phyloP scores from a whole-genome alignment of 495 filamentous ascomycete genomes.

The Xylaria nigripes region DNA sequence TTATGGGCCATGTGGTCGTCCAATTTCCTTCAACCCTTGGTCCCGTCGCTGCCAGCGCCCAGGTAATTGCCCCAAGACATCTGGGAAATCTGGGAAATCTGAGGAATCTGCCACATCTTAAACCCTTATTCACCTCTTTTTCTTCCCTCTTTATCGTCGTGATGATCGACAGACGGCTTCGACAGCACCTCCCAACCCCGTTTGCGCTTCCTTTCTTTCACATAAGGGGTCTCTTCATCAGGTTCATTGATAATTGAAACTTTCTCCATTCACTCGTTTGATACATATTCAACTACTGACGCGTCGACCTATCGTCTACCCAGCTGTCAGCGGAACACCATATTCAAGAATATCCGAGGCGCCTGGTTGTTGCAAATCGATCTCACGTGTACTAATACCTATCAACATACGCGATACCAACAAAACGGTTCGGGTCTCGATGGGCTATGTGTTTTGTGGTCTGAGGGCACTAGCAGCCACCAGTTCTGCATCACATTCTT shows the following conservation, averaged over 20 bases:
- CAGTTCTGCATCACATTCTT: not conserved
- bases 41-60: not conserved
- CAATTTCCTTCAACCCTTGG: not conserved
- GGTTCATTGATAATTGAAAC: not conserved
- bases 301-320: not conserved
- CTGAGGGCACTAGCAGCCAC: not conserved
- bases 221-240: not conserved
- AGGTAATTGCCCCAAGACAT: not conserved
- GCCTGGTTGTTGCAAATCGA: not conserved
- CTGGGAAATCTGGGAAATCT: too few species aligned
- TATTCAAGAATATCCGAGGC: not conserved
- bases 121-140: not conserved
- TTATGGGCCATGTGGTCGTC: not conserved
- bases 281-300: not conserved
- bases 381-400: not conserved
- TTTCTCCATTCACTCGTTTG: not conserved
- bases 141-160: constrained; percentile 7
- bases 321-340: not conserved
- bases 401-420: not conserved
- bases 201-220: not conserved
- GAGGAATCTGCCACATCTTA: too few species aligned
- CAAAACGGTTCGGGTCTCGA: not conserved
- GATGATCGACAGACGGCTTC: constrained; percentile 9
- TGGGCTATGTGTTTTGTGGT: not conserved
- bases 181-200: not conserved